Percentiles rank a stretch among this genome's conserved stretches.
Conservation (phyloP, 345 rosid genomes). For the Brassica rapa region DNA sequence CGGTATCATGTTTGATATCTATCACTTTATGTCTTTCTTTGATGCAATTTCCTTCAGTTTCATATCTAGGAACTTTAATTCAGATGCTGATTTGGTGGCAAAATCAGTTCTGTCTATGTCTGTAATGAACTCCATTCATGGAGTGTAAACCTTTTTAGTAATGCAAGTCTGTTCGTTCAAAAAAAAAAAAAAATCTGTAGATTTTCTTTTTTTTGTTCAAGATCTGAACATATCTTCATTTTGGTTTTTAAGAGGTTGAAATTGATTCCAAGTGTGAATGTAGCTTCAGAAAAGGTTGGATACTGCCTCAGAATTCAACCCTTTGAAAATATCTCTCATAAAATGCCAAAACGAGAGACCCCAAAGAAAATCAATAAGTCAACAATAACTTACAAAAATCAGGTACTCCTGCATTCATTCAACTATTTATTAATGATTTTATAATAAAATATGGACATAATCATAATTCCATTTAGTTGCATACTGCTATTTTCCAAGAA, state of each 20-base stretch:
- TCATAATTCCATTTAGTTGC: neutral
- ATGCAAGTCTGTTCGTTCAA: too few species aligned
- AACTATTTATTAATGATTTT: too few species aligned
- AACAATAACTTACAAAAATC: neutral
- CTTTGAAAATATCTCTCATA: conserved; percentile 14
- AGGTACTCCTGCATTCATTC: neutral
- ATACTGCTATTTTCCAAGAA: neutral
- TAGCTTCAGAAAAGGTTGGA: neutral
- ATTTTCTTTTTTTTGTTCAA: neutral
- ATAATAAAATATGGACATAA: neutral
- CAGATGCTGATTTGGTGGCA: too few species aligned
- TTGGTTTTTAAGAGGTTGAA: neutral
- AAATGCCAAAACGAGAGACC: neutral
- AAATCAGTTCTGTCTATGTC: too few species aligned
- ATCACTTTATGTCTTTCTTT: too few species aligned
- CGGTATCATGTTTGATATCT: too few species aligned
- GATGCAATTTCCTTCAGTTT: too few species aligned
- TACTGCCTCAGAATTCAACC: conserved; percentile 13
- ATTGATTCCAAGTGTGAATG: conserved; percentile 25
- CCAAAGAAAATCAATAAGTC: neutral
- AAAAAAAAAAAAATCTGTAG: neutral
- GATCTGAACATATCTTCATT: neutral
- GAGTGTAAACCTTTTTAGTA: too few species aligned
- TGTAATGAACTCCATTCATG: too few species aligned
- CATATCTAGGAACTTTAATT: too few species aligned